A percentile compares a stretch with the other conserved stretches of the same genome.
Evolutionary conservation across 495 filamentous ascomycete genomes (phyloP).

Genomic region (Neurospora sp.): DNA sequence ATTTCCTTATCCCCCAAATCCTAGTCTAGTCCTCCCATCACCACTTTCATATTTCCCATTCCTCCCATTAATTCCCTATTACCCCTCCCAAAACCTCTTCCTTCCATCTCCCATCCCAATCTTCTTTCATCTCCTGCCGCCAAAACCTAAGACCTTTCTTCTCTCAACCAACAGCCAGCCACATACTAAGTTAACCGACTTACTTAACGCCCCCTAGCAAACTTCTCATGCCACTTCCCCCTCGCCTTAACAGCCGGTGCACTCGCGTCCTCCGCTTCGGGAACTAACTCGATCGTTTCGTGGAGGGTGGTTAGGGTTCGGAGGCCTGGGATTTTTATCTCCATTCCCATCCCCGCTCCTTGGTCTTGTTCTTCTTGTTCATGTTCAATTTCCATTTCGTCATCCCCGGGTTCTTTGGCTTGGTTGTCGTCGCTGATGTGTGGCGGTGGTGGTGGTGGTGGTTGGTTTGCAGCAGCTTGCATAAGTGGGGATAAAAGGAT

Average conservation of each 20-base stretch:
- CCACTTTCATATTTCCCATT: no score
- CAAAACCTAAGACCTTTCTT: no score
- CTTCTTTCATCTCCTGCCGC: no score
- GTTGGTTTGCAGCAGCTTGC: background rate
- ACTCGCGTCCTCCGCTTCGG: constrained; percentile 20
- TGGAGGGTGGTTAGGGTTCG: constrained; percentile 58
- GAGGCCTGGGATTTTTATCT: constrained; percentile 31
- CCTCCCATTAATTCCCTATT: no score
- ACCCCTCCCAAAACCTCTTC: background rate
- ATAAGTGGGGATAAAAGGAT: constrained; percentile 50
- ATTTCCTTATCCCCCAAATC: no score
- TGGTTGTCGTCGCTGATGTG: background rate
- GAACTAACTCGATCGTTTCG: constrained; percentile 60
- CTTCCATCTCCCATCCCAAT: no score
- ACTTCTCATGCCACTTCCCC: constrained; percentile 86
- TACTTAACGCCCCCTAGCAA: constrained; percentile 41
- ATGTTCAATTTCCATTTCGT: background rate
- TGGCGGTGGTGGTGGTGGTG: background rate
- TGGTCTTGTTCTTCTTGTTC: constrained; percentile 9
- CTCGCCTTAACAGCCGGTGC: constrained; percentile 36
- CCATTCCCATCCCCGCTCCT: background rate
- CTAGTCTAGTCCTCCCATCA: no score
- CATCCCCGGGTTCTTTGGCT: background rate
- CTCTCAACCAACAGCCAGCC: no score
- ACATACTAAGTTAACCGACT: no score